A percentile compares a stretch with the other conserved stretches of the same genome.
Evolutionary conservation across 108 stramenopile genomes (phyloP).

Genomic region (Nannochloropsis gaditana): DNA sequence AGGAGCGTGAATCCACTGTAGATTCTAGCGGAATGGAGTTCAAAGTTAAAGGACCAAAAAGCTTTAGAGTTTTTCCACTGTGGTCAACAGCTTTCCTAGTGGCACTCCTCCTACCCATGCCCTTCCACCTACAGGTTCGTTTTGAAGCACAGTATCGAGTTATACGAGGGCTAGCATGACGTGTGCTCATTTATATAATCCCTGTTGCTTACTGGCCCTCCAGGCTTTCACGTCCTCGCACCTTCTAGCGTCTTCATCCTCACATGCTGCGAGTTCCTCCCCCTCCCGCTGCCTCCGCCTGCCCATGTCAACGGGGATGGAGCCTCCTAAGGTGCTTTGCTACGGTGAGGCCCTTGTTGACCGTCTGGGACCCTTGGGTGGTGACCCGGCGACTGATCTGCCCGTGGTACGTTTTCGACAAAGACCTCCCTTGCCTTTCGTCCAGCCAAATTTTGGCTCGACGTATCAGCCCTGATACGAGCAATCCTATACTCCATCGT

Average conservation of each 20-base stretch:
- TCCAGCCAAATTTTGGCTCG: not conserved
- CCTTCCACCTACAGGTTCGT: no score
- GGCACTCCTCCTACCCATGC: no score
- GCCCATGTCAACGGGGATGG: not conserved
- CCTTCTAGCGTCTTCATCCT: not conserved
- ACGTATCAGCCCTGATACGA: no score
- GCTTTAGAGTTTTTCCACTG: no score
- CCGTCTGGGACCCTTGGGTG: not conserved
- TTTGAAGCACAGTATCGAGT: no score
- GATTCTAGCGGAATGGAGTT: no score
- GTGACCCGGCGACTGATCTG: not conserved
- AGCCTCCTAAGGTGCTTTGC: not conserved
- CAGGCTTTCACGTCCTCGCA: not conserved
- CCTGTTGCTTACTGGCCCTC: not conserved
- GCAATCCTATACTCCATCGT: no score
- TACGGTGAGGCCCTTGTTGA: not conserved
- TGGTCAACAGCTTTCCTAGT: no score
- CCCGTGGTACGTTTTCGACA: not conserved
- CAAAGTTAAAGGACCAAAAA: no score
- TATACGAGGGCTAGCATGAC: no score
- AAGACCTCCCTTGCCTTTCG: not conserved
- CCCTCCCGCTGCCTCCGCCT: not conserved
- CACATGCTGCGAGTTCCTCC: not conserved
- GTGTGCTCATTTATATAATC: no score
- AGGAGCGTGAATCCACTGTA: no score